Conservation (phyloP, 192 early-diverging fungal species). For the Coemansia sp. region DNA sequence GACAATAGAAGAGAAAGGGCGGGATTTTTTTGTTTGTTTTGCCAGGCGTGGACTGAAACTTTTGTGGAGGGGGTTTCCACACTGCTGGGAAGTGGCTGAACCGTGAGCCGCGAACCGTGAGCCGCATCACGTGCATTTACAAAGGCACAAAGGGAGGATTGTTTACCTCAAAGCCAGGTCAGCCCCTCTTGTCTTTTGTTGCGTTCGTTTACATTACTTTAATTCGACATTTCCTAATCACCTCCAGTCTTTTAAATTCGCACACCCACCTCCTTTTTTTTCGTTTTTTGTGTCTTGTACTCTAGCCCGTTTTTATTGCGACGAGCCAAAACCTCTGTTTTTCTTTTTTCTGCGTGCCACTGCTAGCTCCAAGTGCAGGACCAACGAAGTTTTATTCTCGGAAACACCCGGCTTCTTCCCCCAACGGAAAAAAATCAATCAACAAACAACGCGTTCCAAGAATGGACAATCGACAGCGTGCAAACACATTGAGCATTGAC, state of each 20-base stretch:
- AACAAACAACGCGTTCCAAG: not conserved
- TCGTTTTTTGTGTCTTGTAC: constrained; percentile 7
- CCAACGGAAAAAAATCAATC: constrained; percentile 5
- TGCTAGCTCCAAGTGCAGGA: too few species aligned
- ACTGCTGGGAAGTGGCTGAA: not conserved
- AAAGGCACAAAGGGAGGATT: constrained; percentile 5
- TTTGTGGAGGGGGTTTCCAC: not conserved
- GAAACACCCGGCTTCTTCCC: not conserved
- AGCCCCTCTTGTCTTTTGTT: not conserved
- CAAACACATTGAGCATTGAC: constrained; percentile 46
- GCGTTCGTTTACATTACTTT: too few species aligned
- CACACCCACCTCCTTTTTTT: not conserved
- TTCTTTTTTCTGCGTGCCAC: not conserved
- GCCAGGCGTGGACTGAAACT: too few species aligned
- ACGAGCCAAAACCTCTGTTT: not conserved
- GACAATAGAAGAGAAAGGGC: not conserved
- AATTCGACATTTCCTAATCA: not conserved
- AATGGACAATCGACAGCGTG: constrained; percentile 24
- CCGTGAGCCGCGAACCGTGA: constrained; percentile 1
- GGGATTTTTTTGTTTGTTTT: not conserved
- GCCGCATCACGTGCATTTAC: not conserved
- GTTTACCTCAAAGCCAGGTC: not conserved
- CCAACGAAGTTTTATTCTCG: too few species aligned
- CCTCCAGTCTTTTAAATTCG: not conserved
- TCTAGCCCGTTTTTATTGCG: constrained; percentile 3